Conservation (phyloP, 352 stramenopile species). For the Globisporangium camurandrum region DNA sequence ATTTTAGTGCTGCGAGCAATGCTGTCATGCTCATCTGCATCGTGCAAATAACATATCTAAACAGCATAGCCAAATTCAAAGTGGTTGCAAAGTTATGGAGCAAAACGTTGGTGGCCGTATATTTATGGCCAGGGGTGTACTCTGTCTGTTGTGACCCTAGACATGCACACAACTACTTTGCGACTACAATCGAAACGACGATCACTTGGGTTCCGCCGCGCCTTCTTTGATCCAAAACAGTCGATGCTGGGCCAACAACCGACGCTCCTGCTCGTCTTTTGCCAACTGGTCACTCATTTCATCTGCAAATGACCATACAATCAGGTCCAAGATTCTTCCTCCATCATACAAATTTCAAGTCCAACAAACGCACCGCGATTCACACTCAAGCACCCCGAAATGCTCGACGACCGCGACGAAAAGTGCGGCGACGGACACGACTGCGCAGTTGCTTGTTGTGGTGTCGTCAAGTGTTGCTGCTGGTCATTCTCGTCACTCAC, state of each 20-base stretch:
- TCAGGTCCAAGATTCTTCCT: too few species aligned
- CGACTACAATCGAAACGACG: background rate
- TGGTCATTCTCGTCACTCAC: conserved; percentile 11
- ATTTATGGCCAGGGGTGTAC: background rate
- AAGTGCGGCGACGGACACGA: conserved; percentile 57
- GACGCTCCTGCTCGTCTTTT: conserved; percentile 35
- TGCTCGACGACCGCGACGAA: conserved; percentile 51
- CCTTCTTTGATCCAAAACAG: conserved; percentile 76
- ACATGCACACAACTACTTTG: background rate
- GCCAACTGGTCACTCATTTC: conserved; percentile 10
- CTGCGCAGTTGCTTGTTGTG: conserved; percentile 7
- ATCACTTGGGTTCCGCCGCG: conserved; percentile 17
- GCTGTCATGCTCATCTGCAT: too few species aligned
- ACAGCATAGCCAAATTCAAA: too few species aligned
- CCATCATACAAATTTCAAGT: too few species aligned
- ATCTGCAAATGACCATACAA: conserved; percentile 8
- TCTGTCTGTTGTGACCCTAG: background rate
- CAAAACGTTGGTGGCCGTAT: background rate
- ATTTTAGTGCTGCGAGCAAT: too few species aligned
- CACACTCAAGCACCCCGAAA: conserved; percentile 42
- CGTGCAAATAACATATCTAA: too few species aligned
- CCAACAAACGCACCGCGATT: conserved; percentile 27
- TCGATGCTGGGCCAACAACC: conserved; percentile 53
- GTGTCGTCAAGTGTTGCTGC: conserved; percentile 16
- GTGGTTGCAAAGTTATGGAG: too few species aligned